Conservation (phyloP, 305 asterid genomes). For the Plantago coronopus region DNA sequence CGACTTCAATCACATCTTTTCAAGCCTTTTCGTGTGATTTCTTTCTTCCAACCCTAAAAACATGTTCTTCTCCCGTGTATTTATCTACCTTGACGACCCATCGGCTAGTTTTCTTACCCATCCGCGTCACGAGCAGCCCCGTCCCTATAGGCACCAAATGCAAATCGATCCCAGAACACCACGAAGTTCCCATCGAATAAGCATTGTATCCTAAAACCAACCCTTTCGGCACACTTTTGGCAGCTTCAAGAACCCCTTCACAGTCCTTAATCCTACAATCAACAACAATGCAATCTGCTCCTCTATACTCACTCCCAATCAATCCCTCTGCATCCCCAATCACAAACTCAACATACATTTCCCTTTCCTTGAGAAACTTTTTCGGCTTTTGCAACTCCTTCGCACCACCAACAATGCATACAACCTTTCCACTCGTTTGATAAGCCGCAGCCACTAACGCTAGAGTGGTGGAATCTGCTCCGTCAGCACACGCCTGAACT, state of each 20-base stretch:
- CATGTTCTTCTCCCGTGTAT: constrained; percentile 86
- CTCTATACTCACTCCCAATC: constrained; percentile 38
- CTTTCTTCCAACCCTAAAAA: constrained; percentile 48
- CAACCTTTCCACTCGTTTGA: constrained; percentile 60
- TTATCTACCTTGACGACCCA: constrained; percentile 74
- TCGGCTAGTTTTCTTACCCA: constrained; percentile 16
- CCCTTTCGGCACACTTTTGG: constrained; percentile 20
- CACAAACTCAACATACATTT: constrained; percentile 36
- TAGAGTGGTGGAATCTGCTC: constrained; percentile 46
- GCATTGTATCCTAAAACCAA: constrained; percentile 69
- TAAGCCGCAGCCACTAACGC: constrained; percentile 73
- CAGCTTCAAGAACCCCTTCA: constrained; percentile 28
- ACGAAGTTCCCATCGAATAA: constrained; percentile 37
- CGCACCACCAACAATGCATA: constrained; percentile 43
- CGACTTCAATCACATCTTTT: constrained; percentile 30
- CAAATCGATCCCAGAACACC: constrained; percentile 29
- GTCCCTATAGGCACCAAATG: constrained; percentile 66
- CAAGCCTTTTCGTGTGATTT: neutral
- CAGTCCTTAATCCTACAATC: constrained; percentile 51
- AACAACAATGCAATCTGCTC: constrained; percentile 61
- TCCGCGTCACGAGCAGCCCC: constrained; percentile 45
- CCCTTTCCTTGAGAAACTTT: constrained; percentile 27
- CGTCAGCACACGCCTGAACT: constrained; percentile 45
- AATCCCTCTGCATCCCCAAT: constrained; percentile 36
- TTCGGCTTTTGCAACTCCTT: constrained; percentile 32